These are phyloP conservation scores for Ambrosia hybrid DNA, from an alignment of 140 eudicot species.

Conservation along the genomic window DNA sequence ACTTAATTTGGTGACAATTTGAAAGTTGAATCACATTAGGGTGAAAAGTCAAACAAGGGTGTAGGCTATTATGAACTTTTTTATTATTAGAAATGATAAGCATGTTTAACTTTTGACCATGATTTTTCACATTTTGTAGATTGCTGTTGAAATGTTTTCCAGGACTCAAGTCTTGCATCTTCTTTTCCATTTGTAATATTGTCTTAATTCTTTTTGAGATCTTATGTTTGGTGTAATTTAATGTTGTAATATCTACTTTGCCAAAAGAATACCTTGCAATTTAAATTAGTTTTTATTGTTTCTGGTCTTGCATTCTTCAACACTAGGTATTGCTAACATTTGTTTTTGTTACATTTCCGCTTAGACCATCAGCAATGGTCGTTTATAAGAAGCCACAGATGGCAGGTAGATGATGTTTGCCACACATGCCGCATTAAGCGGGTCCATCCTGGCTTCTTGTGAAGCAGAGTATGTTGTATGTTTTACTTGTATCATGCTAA, in stretches of 20 bases:
- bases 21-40: conserved; percentile 7
- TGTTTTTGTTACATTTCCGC: too few species aligned
- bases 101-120: conserved; percentile 28
- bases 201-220: too few species aligned
- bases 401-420: too few species aligned
- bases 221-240: too few species aligned
- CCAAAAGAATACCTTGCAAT: conserved; percentile 35
- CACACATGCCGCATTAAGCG: too few species aligned
- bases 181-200: too few species aligned
- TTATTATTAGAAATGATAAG: neutral
- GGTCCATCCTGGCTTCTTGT: too few species aligned
- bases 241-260: conserved; percentile 38
- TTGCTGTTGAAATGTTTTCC: conserved; percentile 30
- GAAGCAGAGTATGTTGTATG: too few species aligned
- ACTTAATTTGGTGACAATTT: neutral
- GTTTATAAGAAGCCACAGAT: too few species aligned
- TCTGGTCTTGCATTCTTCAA: neutral
- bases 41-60: neutral
- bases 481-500: too few species aligned
- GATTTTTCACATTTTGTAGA: conserved; percentile 28
- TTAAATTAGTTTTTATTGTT: conserved; percentile 24
- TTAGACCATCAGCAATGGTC: too few species aligned
- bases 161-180: conserved; percentile 24
- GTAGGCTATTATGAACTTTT: conserved; percentile 6
- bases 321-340: neutral